phyloP scores from a whole-genome alignment of 140 eudicot genomes.

The Cichorium intybus region DNA sequence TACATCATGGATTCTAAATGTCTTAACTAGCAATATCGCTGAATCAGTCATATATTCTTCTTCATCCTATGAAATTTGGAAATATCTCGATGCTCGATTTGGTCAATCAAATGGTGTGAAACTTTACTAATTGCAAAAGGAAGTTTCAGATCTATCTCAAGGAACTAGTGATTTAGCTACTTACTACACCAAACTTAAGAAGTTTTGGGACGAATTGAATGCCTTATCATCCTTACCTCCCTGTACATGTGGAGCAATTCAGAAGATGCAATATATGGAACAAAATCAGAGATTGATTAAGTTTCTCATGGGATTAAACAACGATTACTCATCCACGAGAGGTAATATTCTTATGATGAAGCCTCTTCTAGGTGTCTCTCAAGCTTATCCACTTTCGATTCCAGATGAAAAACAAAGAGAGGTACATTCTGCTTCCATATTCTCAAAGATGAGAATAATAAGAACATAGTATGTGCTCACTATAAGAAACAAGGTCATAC shows the following conservation, averaged over 20 bases:
- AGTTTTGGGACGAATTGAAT: background rate
- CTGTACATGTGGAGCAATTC: too few species aligned
- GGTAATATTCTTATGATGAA: too few species aligned
- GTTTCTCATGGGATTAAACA: background rate
- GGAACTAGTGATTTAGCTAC: background rate
- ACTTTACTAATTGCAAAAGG: too few species aligned
- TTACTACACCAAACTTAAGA: background rate
- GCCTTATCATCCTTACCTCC: too few species aligned
- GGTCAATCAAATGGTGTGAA: background rate
- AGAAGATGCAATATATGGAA: background rate
- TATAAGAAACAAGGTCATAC: too few species aligned
- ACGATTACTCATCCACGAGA: background rate
- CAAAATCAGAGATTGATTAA: background rate
- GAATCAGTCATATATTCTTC: background rate
- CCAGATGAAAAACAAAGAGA: too few species aligned
- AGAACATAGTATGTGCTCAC: too few species aligned
- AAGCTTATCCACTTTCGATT: too few species aligned
- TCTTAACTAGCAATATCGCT: background rate
- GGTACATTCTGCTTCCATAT: background rate
- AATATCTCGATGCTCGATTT: background rate
- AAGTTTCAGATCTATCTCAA: background rate
- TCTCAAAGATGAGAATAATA: background rate
- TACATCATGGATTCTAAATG: background rate
- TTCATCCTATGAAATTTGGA: too few species aligned
- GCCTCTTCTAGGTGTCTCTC: background rate